These are phyloP conservation scores for Leptographium wingfieldii DNA, from an alignment of 2,329 filamentous ascomycete genomes.

Conservation along the genomic window DNA sequence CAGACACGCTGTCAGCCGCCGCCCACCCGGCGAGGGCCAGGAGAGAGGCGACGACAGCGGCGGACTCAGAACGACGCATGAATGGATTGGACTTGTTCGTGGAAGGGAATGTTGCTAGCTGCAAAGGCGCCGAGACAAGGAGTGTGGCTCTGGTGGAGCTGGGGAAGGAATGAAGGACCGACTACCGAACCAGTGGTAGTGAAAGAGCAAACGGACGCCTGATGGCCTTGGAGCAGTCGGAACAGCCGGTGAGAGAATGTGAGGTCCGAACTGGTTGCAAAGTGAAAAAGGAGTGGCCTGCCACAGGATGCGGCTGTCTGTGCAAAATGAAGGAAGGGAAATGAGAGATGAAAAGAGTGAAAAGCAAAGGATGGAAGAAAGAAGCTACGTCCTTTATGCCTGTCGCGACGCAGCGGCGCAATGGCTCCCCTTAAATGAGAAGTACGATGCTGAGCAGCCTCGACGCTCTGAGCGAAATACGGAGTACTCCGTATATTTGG, in stretches of 20 bases:
- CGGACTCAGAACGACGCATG: background rate
- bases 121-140: background rate
- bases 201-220: background rate
- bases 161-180: background rate
- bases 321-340: background rate
- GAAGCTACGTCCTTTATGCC: background rate
- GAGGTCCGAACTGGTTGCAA: background rate
- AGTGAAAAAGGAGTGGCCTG: background rate
- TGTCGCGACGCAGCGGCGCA: background rate
- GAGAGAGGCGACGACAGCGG: background rate
- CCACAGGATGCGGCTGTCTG: background rate
- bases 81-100: background rate
- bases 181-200: background rate
- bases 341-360: background rate
- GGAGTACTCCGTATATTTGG: background rate
- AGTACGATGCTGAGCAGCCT: background rate
- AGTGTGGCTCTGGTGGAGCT: background rate
- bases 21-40: background rate
- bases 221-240: background rate
- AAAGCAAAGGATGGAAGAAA: background rate
- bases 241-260: background rate
- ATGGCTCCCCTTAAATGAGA: background rate
- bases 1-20: slow-evolving; percentile 18
- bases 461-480: background rate
- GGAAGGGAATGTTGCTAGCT: background rate